phyloP scores from a whole-genome alignment of 1,284 basidiomycete genomes.

The Ganoderma boninense region DNA sequence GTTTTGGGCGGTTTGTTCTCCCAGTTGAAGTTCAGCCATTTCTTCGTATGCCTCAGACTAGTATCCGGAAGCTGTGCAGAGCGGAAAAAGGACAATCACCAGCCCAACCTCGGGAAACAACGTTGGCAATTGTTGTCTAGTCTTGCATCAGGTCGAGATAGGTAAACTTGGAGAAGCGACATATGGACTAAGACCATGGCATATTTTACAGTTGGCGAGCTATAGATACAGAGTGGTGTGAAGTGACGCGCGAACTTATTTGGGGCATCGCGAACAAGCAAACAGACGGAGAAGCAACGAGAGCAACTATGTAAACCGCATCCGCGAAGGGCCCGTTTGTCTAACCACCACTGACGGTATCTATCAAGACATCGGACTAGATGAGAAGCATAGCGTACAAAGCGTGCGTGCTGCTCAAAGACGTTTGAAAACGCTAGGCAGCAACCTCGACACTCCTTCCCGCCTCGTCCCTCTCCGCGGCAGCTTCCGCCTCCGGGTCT shows the following conservation, averaged over 20 bases:
- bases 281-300: neutral
- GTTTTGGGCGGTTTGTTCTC: too few relatives aligned
- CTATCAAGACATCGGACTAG: neutral
- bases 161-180: neutral
- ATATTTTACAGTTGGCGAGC: neutral
- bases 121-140: too few relatives aligned
- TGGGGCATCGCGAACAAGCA: conserved; percentile 3
- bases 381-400: neutral
- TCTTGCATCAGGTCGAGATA: too few relatives aligned
- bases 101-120: too few relatives aligned
- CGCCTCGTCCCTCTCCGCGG: conserved; percentile 51
- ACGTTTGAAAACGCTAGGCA: neutral
- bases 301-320: neutral
- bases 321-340: neutral
- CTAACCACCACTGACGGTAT: neutral
- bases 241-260: neutral
- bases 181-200: neutral
- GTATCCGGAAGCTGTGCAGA: too few relatives aligned
- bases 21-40: too few relatives aligned
- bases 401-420: neutral
- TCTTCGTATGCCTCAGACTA: too few relatives aligned
- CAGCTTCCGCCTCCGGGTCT: conserved; percentile 81
- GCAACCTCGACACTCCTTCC: conserved; percentile 3
- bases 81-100: too few relatives aligned
- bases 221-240: neutral